A percentile compares a stretch with the other conserved stretches of the same genome.
These are phyloP conservation scores for Linum trigynum DNA, from an alignment of 345 rosid species.

Conservation along the genomic window DNA sequence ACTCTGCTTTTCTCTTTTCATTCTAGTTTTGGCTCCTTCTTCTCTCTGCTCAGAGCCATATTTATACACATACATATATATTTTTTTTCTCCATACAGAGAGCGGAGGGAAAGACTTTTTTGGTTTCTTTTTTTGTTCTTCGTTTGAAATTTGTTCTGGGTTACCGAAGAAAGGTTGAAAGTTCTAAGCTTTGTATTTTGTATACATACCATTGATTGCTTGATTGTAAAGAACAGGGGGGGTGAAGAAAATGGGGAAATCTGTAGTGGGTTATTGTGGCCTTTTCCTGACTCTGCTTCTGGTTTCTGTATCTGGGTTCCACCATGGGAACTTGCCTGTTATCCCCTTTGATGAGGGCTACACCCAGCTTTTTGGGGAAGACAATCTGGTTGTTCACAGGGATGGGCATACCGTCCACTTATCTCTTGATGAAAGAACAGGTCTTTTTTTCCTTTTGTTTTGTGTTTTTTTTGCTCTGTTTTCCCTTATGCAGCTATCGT, in stretches of 20 bases:
- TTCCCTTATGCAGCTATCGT: background rate
- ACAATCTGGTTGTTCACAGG: constrained; percentile 54
- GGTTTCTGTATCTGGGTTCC: constrained; percentile 46
- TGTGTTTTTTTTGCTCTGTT: background rate
- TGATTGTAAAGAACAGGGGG: background rate
- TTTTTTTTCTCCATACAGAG: constrained; percentile 2
- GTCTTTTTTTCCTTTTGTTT: constrained; percentile 19
- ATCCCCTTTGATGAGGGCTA: constrained; percentile 85
- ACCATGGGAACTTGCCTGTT: constrained; percentile 34
- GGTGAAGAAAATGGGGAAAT: background rate
- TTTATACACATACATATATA: background rate
- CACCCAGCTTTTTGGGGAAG: constrained; percentile 77
- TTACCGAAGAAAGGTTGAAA: no score
- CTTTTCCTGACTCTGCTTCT: background rate
- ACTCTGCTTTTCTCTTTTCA: no score
- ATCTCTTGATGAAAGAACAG: constrained; percentile 83
- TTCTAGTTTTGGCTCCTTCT: no score
- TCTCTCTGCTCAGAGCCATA: background rate
- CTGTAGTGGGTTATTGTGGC: background rate
- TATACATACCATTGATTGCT: background rate
- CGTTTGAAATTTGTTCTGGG: no score
- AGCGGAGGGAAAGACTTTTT: background rate
- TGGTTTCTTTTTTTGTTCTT: no score
- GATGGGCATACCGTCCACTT: constrained; percentile 82
- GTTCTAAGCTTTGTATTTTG: no score